These are phyloP conservation scores for Penicillium palitans DNA, from an alignment of 2,329 filamentous ascomycete species.

Conservation along the genomic window DNA sequence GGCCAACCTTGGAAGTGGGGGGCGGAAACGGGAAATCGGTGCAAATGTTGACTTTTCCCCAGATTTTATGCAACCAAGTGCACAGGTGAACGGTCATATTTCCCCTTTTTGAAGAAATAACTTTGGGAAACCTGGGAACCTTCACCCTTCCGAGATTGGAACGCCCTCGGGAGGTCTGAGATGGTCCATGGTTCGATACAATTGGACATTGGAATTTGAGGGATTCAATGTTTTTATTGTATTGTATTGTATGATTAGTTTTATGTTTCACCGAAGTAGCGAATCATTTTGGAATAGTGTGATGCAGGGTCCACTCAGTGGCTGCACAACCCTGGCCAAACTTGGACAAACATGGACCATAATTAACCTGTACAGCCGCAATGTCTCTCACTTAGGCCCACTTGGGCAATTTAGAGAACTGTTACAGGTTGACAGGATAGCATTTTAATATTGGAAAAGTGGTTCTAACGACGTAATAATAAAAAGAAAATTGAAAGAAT, in stretches of 20 bases:
- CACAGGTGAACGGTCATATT: not conserved
- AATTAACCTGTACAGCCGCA: not conserved
- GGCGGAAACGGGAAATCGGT: not conserved
- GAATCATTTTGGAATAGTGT: conserved; percentile 4
- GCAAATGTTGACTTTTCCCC: not conserved
- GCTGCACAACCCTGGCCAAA: not conserved
- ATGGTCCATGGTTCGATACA: not conserved
- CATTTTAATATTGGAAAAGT: not conserved
- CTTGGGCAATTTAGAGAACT: not conserved
- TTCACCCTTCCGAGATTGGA: not conserved
- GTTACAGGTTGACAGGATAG: not conserved
- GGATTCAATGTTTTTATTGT: not conserved
- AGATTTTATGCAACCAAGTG: not conserved
- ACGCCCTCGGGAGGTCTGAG: not conserved
- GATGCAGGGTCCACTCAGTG: conserved; percentile 8
- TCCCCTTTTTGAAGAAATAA: not conserved
- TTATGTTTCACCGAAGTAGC: not conserved
- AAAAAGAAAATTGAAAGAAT: not conserved
- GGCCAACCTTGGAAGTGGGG: not conserved
- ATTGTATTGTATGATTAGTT: not conserved
- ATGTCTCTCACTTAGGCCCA: not conserved
- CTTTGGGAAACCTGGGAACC: not conserved
- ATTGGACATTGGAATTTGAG: not conserved
- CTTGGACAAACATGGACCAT: not conserved
- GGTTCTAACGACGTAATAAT: not conserved